Evolutionary conservation across 805 yeast species (phyloP).

Genomic region (Kazachstania viticola): DNA sequence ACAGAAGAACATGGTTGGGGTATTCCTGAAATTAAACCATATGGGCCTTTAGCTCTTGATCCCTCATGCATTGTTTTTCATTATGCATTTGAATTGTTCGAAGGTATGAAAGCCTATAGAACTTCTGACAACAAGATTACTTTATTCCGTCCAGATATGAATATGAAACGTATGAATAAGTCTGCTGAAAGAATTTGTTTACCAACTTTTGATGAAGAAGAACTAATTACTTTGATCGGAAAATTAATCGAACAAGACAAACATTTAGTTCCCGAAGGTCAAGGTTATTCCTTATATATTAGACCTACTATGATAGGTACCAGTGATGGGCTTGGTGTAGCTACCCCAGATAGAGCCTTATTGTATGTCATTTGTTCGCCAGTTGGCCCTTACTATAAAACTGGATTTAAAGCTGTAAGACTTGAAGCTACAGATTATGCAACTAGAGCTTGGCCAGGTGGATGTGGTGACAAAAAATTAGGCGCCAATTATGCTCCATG

Average conservation of each 20-base stretch:
- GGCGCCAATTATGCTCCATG: slow-evolving; percentile 98
- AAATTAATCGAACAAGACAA: slow-evolving; percentile 65
- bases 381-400: slow-evolving; percentile 89
- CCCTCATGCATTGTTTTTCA: slow-evolving; percentile 88
- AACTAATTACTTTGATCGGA: slow-evolving; percentile 61
- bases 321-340: slow-evolving; percentile 76
- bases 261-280: slow-evolving; percentile 67
- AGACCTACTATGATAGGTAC: slow-evolving; percentile 96
- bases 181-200: slow-evolving; percentile 82
- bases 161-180: slow-evolving; percentile 81
- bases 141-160: slow-evolving; percentile 82
- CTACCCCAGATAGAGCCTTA: slow-evolving; percentile 68
- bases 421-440: slow-evolving; percentile 93
- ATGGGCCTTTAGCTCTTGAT: slow-evolving; percentile 61
- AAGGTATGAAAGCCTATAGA: slow-evolving; percentile 88
- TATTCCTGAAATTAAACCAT: slow-evolving; percentile 74
- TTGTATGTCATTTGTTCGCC: slow-evolving; percentile 85
- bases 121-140: slow-evolving; percentile 53
- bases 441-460: slow-evolving; percentile 98
- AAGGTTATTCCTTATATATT: slow-evolving; percentile 82
- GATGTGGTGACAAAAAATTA: slow-evolving; percentile 88
- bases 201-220: slow-evolving; percentile 74
- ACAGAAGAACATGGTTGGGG: slow-evolving; percentile 68
- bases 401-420: slow-evolving; percentile 90
- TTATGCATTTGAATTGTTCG: slow-evolving; percentile 89